Evolutionary conservation across 1,284 basidiomycete species (phyloP).

Genomic region (Tylopilus orsonianus): DNA sequence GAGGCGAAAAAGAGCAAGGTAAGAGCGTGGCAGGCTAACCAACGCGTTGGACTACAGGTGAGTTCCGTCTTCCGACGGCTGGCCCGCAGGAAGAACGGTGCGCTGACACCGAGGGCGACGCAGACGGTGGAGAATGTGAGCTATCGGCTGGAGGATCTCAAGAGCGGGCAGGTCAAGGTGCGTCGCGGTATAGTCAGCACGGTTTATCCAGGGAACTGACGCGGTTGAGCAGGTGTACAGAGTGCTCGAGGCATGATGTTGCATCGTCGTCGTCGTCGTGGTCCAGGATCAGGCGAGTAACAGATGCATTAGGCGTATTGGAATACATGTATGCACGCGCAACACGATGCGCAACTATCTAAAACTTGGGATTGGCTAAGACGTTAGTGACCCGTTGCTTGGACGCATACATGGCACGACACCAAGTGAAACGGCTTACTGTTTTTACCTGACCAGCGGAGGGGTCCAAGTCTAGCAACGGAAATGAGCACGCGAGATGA

Average conservation of each 20-base stretch:
- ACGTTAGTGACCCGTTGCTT: conserved; percentile 14
- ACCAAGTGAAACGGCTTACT: conserved; percentile 17
- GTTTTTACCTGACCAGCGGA: conserved; percentile 39
- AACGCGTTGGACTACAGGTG: conserved; percentile 75
- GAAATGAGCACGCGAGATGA: no score
- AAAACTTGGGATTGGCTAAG: conserved; percentile 1
- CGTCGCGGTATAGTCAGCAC: not conserved
- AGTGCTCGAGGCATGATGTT: conserved; percentile 38
- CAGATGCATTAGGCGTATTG: no score
- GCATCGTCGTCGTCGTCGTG: not conserved
- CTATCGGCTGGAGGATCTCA: conserved; percentile 87
- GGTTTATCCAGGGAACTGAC: not conserved
- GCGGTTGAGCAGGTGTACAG: conserved; percentile 45
- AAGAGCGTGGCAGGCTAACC: conserved; percentile 77
- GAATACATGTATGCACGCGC: conserved; percentile 9
- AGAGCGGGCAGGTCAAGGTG: conserved; percentile 79
- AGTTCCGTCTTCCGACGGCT: conserved; percentile 37
- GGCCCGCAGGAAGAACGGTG: conserved; percentile 31
- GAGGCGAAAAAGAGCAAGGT: conserved; percentile 87
- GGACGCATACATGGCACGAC: not conserved
- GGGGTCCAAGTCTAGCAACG: no score
- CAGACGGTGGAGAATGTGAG: conserved; percentile 78
- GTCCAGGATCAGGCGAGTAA: no score
- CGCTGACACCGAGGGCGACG: conserved; percentile 23
- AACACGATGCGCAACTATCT: conserved; percentile 8